Percentiles rank a stretch among this genome's conserved stretches.
Conservation (phyloP, 441 rosid species). For the Populus hybrid region DNA sequence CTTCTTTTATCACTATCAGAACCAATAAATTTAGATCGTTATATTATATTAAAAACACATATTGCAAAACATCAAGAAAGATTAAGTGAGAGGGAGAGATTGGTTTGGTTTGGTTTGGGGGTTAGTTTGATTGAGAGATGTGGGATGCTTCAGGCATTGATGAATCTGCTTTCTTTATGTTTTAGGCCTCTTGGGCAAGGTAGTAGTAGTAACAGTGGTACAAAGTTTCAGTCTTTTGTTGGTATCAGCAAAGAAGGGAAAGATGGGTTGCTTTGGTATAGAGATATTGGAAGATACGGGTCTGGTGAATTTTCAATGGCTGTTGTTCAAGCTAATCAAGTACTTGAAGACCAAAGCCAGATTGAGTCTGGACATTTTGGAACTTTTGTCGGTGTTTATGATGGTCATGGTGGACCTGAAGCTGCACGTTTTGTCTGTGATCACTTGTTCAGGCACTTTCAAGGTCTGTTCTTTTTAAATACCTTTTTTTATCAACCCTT, state of each 20-base stretch:
- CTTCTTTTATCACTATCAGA: constrained; percentile 24
- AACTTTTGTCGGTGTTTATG: constrained; percentile 87
- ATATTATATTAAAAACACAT: not conserved
- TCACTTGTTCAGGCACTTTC: constrained; percentile 69
- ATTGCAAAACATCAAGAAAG: constrained; percentile 6
- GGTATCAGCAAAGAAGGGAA: constrained; percentile 45
- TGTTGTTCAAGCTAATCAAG: constrained; percentile 81
- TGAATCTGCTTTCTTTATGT: constrained; percentile 81
- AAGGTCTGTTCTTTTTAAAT: constrained; percentile 47
- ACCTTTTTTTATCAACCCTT: not conserved
- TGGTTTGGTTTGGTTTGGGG: constrained; percentile 21
- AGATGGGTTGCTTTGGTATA: constrained; percentile 75
- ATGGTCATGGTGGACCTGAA: constrained; percentile 90
- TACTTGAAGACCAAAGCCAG: constrained; percentile 83
- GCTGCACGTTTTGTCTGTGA: constrained; percentile 81
- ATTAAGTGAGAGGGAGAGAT: not conserved
- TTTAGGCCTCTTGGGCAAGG: constrained; percentile 68
- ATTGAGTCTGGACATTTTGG: constrained; percentile 87
- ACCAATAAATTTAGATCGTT: constrained; percentile 5
- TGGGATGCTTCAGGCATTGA: constrained; percentile 86
- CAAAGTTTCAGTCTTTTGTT: constrained; percentile 21
- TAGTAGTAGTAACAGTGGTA: constrained; percentile 10
- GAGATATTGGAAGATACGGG: constrained; percentile 61
- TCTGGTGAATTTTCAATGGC: constrained; percentile 89
- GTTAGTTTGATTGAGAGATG: constrained; percentile 56